Percentiles rank a stretch among this genome's conserved stretches.
These are phyloP conservation scores for Iris macrosiphon DNA, from an alignment of 106 monocot genomes.

Conservation along the genomic window DNA sequence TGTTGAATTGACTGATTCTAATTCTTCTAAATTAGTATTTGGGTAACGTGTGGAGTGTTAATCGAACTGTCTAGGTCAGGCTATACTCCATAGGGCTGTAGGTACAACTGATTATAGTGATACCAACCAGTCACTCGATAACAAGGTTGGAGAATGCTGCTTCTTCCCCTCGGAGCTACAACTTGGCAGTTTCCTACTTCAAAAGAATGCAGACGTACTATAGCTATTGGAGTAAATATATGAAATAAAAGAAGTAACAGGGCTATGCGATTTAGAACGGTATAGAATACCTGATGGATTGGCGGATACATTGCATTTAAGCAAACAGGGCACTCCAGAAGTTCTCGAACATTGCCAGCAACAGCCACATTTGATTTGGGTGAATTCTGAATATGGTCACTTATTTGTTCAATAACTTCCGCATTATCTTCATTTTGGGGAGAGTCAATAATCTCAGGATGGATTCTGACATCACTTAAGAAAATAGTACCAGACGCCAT, in stretches of 20 bases:
- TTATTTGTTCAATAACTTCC: conserved; percentile 40
- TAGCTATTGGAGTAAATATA: not conserved
- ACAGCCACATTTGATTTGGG: conserved; percentile 66
- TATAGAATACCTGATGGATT: conserved; percentile 94
- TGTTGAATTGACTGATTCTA: too few species aligned
- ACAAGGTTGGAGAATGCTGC: too few species aligned
- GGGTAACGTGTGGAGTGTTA: too few species aligned
- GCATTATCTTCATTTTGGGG: conserved; percentile 43
- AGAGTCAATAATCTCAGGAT: conserved; percentile 52
- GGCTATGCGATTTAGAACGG: too few species aligned
- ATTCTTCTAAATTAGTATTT: too few species aligned
- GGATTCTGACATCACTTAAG: conserved; percentile 56
- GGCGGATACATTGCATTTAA: conserved; percentile 98
- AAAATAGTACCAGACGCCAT: conserved; percentile 63
- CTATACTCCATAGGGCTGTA: too few species aligned
- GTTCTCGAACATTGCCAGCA: conserved; percentile 74
- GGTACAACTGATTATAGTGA: not conserved
- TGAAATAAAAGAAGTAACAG: too few species aligned
- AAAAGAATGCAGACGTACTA: too few species aligned
- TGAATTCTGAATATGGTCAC: conserved; percentile 44
- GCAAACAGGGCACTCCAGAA: conserved; percentile 93
- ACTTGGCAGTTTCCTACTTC: too few species aligned
- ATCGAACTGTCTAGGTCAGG: too few species aligned
- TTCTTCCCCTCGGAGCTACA: too few species aligned
- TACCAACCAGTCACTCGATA: too few species aligned